Evolutionary conservation across 805 yeast genomes (phyloP), one percentile per base, ranked within the genome.

Genomic region (Kluyveromyces wickerhamii): DNA sequence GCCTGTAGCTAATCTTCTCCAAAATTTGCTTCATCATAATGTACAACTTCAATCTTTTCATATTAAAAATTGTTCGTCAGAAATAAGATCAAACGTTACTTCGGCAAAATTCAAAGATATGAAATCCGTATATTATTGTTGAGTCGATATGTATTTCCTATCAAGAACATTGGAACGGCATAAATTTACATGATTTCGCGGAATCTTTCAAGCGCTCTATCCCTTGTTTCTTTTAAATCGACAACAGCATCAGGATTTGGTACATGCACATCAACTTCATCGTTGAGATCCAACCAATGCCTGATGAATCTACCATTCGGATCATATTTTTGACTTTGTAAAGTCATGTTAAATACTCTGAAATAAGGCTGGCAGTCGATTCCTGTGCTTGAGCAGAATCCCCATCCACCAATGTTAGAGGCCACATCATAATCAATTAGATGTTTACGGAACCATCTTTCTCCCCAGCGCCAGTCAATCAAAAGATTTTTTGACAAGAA

Each of bases 331-430:
- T 63, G 65, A 19, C 71, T 64, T 42, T 74, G 79, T 2, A 66
- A 44, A 41, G 60, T 63, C 15, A 76, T 74, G 43, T 74, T 73
- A 49, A 74, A 69, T 5, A 72, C 66, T 15, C 78, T 58, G 48
- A 72, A 72, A 57, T 68, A 72, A 2, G 79, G 79, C 45, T 72
- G 78, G 1, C 73, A 67, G 44, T 71, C 74, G 11, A 69, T 64
- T 1, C 77, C 77, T 1, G 70, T 65, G 40, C 72, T 63, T 3
- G 74, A 62, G 27, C 69, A 57, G 49, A 71, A 71, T 1, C 73
- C 73, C 80, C 79, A 74, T 2, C 79, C 79, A 6, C 74, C 77
- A 29, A 65, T 63, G 48, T 74, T 74, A 27, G 74, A 69, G 20
- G 72, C 63, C 41, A 71, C 62, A 47, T 74, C 80, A 17, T 68